Conservation (phyloP, 352 stramenopile species). For the Aphanomyces invadans region DNA sequence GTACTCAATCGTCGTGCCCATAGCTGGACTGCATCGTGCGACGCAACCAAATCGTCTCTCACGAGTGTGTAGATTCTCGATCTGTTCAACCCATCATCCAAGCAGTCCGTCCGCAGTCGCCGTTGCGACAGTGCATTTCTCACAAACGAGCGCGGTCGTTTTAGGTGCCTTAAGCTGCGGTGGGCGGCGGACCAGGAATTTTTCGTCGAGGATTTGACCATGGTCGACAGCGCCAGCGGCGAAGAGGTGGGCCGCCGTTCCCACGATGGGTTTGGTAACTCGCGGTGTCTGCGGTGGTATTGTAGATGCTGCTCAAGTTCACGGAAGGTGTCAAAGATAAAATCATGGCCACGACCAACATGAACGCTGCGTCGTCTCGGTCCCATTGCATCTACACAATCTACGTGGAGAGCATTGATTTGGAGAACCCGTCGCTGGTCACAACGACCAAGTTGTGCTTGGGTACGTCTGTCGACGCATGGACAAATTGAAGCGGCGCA, state of each 20-base stretch:
- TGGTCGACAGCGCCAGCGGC: slow-evolving; percentile 38
- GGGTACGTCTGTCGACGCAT: background rate
- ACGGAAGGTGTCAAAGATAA: slow-evolving; percentile 49
- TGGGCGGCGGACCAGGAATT: slow-evolving; percentile 45
- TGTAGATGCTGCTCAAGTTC: slow-evolving; percentile 36
- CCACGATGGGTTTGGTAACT: too few species aligned
- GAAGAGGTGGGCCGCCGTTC: too few species aligned
- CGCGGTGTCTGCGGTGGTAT: background rate
- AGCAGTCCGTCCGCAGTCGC: slow-evolving; percentile 15
- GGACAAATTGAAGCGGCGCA: too few species aligned
- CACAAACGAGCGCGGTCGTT: background rate
- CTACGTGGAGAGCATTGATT: slow-evolving; percentile 42
- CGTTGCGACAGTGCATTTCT: slow-evolving; percentile 4
- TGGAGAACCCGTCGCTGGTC: slow-evolving; percentile 32
- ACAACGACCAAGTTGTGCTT: slow-evolving; percentile 38
- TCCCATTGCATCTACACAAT: slow-evolving; percentile 52
- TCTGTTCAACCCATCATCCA: slow-evolving; percentile 40
- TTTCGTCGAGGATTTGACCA: slow-evolving; percentile 48
- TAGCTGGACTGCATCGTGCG: too few species aligned
- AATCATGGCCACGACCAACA: slow-evolving; percentile 50
- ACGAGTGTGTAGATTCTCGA: slow-evolving; percentile 43
- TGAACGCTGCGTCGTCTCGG: slow-evolving; percentile 45
- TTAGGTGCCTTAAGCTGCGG: slow-evolving; percentile 31
- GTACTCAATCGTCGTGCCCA: too few species aligned
- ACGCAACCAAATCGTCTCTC: too few species aligned